phyloP scores from a whole-genome alignment of 257 asterid genomes.

The Capsicum chinense region DNA sequence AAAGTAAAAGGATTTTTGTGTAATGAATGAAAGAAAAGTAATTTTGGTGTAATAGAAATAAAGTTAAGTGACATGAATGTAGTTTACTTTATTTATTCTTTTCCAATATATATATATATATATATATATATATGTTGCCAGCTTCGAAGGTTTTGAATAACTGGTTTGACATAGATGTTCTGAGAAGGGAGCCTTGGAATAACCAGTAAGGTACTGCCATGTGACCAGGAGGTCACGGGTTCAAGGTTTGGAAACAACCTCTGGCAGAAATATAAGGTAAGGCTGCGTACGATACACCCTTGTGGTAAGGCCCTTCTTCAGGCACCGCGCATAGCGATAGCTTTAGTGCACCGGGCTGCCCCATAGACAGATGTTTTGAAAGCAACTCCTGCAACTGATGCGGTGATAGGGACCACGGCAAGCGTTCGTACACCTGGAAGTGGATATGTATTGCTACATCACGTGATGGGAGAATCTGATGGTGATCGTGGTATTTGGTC shows the following conservation, averaged over 20 bases:
- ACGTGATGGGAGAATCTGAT: constrained; percentile 96
- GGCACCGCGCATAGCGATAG: no score
- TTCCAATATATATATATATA: no score
- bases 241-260: no score
- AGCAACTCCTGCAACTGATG: constrained; percentile 95
- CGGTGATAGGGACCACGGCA: constrained; percentile 82
- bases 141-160: constrained; percentile 89
- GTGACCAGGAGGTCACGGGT: no score
- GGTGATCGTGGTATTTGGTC: constrained; percentile 97
- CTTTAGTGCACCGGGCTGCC: no score
- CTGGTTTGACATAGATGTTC: constrained; percentile 80
- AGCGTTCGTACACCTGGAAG: constrained; percentile 92
- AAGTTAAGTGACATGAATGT: no score
- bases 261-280: no score
- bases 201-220: constrained; percentile 6
- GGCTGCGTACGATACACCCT: background rate
- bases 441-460: constrained; percentile 96
- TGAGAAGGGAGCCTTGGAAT: no score
- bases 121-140: constrained; percentile 37
- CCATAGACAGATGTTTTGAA: constrained; percentile 77
- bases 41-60: no score
- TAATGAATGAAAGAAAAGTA: no score
- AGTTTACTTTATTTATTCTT: no score
- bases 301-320: background rate
- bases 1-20: no score